Base-by-base conservation (phyloP, 305 asterid species). In the Solanum hybrid region DNA sequence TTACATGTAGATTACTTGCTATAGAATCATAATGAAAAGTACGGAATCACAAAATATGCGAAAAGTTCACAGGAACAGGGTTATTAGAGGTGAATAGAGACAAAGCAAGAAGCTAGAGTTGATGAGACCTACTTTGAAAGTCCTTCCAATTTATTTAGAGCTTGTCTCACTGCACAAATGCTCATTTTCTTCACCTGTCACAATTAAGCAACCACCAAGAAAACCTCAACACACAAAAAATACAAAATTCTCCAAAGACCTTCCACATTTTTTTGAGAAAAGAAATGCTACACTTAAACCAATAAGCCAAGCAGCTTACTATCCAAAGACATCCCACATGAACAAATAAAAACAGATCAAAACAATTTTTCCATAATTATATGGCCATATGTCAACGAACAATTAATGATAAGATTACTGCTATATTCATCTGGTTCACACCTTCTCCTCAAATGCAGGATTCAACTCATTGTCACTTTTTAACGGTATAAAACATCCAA, bases 101-200 rank as follows among this genome's bases (percentile, higher is more conserved):
- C 57, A 1, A 79, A 22, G 6, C 33, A 2, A 80, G 11, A 83
- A 41, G 26, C 38, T 41, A 45, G 88, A 84, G 88, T 84, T 45
- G 29, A 84, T 31, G 75, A 45, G 27, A 45, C 88, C 20, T 84
- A 84, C 88, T 84, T 45, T 17, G 70, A 17, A 57, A 57, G 70
- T 57, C 4, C 3, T 36, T 17, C 86, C 75, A 91, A 32, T 61
- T 87, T 91, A 37, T 36, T 11, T 45, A 94, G 91, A 37, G 95
- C 96, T 5, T 84, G 13, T 26, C 80, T 41, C 92, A 94, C 79
- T 70, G 95, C 95, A 87, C 91, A 91, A 89, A 92, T 78, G 73
- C 91, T 38, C 92, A 94, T 94, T 90, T 94, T 94, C 91, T 93
- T 94, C 89, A 94, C 94, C 96, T 94, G 89, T 65, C 39, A 45